phyloP scores from a whole-genome alignment of 169 alveolate genomes.

The Eimeria acervulina region DNA sequence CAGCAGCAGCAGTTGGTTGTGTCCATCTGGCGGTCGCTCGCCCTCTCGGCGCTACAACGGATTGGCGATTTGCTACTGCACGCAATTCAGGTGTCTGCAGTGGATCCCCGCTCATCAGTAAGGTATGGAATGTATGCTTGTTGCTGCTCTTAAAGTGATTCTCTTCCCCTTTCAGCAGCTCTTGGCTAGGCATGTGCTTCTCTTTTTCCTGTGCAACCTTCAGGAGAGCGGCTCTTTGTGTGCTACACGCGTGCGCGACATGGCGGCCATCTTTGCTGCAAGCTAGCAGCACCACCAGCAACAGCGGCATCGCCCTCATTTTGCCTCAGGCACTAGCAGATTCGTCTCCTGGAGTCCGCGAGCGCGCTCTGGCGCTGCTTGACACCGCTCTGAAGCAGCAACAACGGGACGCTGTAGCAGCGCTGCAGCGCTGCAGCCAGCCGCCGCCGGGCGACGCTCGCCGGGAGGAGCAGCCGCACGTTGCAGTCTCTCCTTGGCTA shows the following conservation, averaged over 20 bases:
- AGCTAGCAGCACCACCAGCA: slow-evolving; percentile 1
- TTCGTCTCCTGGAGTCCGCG: slow-evolving; percentile 65
- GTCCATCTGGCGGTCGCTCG: slow-evolving; percentile 57
- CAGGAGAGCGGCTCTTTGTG: slow-evolving; percentile 71
- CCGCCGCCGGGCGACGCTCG: slow-evolving; percentile 16
- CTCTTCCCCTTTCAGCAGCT: background rate
- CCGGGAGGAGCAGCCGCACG: slow-evolving; percentile 18
- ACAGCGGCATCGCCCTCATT: slow-evolving; percentile 29
- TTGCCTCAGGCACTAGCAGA: slow-evolving; percentile 73
- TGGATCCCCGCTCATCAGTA: slow-evolving; percentile 49
- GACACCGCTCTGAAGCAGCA: slow-evolving; percentile 73
- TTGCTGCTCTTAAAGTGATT: background rate
- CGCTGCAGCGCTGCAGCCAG: slow-evolving; percentile 46
- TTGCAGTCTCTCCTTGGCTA: slow-evolving; percentile 53
- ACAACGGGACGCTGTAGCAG: slow-evolving; percentile 39
- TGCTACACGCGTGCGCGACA: slow-evolving; percentile 53
- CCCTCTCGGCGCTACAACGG: slow-evolving; percentile 73
- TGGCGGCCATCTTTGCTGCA: slow-evolving; percentile 74
- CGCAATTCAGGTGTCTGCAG: slow-evolving; percentile 45
- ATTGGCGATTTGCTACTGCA: slow-evolving; percentile 70
- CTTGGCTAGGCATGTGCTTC: background rate
- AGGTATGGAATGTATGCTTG: slow-evolving; percentile 19
- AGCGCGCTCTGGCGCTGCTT: slow-evolving; percentile 64
- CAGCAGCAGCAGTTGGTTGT: slow-evolving; percentile 40
- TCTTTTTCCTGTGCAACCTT: background rate